phyloP scores from a whole-genome alignment of 2,329 filamentous ascomycete genomes.

The Anthostomella pinea region DNA sequence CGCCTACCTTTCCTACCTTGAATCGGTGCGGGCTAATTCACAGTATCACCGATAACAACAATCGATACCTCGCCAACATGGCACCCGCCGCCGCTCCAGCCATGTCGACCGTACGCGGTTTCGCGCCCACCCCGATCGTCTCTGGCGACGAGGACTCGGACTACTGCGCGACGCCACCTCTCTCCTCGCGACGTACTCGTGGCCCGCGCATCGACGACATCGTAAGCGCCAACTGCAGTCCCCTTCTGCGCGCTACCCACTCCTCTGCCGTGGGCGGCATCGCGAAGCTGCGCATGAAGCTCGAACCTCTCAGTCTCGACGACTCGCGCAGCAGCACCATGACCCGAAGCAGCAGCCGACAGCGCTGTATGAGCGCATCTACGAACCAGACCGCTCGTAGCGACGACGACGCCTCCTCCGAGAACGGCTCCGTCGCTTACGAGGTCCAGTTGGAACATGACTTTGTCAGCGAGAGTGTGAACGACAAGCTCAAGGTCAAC shows the following conservation, averaged over 20 bases:
- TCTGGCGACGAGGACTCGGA: conserved; percentile 60
- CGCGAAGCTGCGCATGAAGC: conserved; percentile 74
- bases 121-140: conserved; percentile 50
- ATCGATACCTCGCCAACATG: conserved; percentile 34
- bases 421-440: conserved; percentile 70
- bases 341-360: conserved; percentile 55
- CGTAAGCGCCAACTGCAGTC: conserved; percentile 63
- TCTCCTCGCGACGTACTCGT: conserved; percentile 38
- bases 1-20: conserved; percentile 41
- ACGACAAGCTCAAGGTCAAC: conserved; percentile 36
- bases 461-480: conserved; percentile 69
- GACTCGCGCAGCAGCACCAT: conserved; percentile 52
- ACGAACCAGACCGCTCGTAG: conserved; percentile 52
- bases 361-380: conserved; percentile 51
- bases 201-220: conserved; percentile 49
- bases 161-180: conserved; percentile 38
- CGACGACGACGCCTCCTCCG: conserved; percentile 67
- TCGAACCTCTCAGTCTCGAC: conserved; percentile 74
- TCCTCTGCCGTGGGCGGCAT: conserved; percentile 68
- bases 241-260: conserved; percentile 49
- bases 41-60: background rate
- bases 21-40: conserved; percentile 30
- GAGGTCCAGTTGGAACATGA: conserved; percentile 82
- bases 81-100: conserved; percentile 47
- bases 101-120: conserved; percentile 55